Percentiles rank a stretch among this genome's conserved stretches.
phyloP scores from a whole-genome alignment of 2,329 filamentous ascomycete genomes.

The Dothiorella sarmentorum region DNA sequence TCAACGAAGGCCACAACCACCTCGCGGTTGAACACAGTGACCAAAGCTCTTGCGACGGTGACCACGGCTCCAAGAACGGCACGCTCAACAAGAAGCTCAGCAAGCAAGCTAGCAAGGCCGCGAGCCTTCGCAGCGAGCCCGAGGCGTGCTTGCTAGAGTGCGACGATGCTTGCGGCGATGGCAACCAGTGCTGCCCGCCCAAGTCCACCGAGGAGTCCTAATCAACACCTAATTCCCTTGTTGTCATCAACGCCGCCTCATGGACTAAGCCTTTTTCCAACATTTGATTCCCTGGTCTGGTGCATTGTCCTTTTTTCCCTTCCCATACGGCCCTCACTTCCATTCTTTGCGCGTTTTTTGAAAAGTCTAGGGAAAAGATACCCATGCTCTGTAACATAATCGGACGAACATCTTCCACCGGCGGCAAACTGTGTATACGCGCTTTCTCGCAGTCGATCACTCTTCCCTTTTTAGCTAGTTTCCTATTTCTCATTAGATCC shows the following conservation, averaged over 20 bases:
- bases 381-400: neutral
- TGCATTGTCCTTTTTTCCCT: neutral
- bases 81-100: constrained; percentile 13
- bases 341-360: neutral
- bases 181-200: constrained; percentile 42
- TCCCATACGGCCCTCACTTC: neutral
- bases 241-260: neutral
- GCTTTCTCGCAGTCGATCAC: no score
- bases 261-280: neutral
- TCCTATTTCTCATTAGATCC: no score
- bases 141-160: constrained; percentile 44
- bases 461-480: no score
- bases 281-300: neutral
- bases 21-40: constrained; percentile 29
- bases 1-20: constrained; percentile 45
- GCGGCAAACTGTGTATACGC: neutral
- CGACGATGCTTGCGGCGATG: constrained; percentile 41
- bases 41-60: constrained; percentile 21
- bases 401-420: neutral
- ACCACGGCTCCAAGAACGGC: neutral
- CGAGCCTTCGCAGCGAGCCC: constrained; percentile 34
- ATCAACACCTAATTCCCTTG: neutral
- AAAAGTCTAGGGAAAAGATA: constrained; percentile 3
- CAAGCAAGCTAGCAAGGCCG: constrained; percentile 30
- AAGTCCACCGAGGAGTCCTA: neutral